These are phyloP conservation scores for Neostapfia colusana DNA, from an alignment of 176 grass and related monocot genomes.

Conservation along the genomic window DNA sequence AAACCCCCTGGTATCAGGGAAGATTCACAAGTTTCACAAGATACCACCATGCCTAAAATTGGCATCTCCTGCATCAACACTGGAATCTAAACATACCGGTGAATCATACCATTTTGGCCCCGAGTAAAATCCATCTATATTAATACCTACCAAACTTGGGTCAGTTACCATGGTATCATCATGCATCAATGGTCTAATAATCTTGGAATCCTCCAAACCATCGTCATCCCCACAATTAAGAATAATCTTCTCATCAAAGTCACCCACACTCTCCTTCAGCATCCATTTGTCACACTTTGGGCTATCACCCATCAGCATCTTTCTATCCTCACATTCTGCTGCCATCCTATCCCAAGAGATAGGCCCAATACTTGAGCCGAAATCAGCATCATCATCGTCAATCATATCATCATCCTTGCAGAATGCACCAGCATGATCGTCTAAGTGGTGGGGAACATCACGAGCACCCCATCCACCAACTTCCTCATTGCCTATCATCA, in stretches of 20 bases:
- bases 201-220: constrained; percentile 72
- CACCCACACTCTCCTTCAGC: constrained; percentile 80
- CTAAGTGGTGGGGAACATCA: constrained; percentile 56
- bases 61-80: constrained; percentile 55
- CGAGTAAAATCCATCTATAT: constrained; percentile 89
- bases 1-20: constrained; percentile 34
- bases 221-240: constrained; percentile 84
- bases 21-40: constrained; percentile 51
- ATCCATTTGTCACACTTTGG: constrained; percentile 92
- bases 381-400: constrained; percentile 86
- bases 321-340: constrained; percentile 71
- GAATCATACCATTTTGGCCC: constrained; percentile 95
- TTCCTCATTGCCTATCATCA: constrained; percentile 63
- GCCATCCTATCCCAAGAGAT: constrained; percentile 91
- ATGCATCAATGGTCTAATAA: constrained; percentile 81
- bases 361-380: constrained; percentile 75
- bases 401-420: constrained; percentile 91
- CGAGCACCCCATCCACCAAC: constrained; percentile 55
- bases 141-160: constrained; percentile 74
- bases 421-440: constrained; percentile 59
- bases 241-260: constrained; percentile 91
- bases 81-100: constrained; percentile 76
- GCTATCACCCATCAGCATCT: constrained; percentile 73
- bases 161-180: constrained; percentile 75
- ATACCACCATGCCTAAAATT: constrained; percentile 76